phyloP scores from a whole-genome alignment of 495 filamentous ascomycete species.

The Neurospora pannonica region DNA sequence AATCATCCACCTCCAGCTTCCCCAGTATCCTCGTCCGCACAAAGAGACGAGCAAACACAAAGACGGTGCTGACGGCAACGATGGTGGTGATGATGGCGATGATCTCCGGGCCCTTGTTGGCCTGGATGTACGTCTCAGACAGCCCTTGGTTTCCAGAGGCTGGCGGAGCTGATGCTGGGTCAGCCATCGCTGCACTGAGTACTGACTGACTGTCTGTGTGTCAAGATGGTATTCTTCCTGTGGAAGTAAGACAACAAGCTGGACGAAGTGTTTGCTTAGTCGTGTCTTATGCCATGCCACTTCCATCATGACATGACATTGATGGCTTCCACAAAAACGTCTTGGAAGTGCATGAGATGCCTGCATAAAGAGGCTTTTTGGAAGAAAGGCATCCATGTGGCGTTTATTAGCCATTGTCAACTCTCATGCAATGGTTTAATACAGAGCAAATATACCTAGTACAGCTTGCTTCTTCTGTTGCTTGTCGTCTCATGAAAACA shows the following conservation, averaged over 20 bases:
- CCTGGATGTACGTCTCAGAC: neutral
- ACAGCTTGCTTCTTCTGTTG: neutral
- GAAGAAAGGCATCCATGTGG: neutral
- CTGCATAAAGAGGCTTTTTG: neutral
- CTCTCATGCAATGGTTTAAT: neutral
- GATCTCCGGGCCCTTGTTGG: conserved; percentile 12
- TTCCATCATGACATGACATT: neutral
- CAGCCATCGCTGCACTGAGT: neutral
- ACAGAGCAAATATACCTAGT: neutral
- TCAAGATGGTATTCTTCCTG: neutral
- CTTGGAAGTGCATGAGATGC: neutral
- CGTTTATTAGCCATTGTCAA: neutral
- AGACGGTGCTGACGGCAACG: conserved; percentile 11
- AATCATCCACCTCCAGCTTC: conserved; percentile 18
- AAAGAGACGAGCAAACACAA: conserved; percentile 20
- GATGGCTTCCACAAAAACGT: neutral
- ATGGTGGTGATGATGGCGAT: conserved; percentile 9
- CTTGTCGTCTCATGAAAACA: neutral
- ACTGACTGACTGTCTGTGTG: neutral
- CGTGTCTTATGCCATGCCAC: neutral
- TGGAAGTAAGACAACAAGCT: neutral
- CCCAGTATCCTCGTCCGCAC: conserved; percentile 8
- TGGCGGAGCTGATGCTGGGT: neutral
- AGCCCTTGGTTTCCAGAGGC: neutral
- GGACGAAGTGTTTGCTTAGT: neutral